Evolutionary conservation across 371 early-diverging fungal genomes (phyloP).

Genomic region (Mucor circinelloides): DNA sequence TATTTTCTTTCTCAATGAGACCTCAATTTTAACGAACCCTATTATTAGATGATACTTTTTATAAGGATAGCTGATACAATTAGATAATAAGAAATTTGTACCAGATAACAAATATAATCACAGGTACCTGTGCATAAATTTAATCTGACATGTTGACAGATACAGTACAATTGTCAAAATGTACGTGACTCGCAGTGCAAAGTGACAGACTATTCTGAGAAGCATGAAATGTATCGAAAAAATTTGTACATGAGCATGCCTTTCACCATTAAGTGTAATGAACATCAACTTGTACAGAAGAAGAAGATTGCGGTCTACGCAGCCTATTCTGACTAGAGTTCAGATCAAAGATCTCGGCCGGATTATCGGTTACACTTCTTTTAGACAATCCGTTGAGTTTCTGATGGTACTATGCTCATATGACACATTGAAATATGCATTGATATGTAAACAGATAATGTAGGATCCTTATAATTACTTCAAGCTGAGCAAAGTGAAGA

Average conservation of each 20-base stretch:
- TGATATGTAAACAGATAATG: neutral
- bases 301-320: conserved; percentile 21
- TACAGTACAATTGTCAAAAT: neutral
- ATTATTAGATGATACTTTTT: no score
- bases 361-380: conserved; percentile 19
- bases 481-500: conserved; percentile 23
- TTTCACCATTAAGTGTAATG: conserved; percentile 6
- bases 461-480: conserved; percentile 33
- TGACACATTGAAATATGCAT: neutral
- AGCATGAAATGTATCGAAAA: neutral
- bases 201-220: neutral
- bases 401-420: conserved; percentile 24
- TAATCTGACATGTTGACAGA: neutral
- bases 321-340: conserved; percentile 30
- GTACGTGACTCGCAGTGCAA: neutral
- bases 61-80: no score
- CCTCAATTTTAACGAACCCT: no score
- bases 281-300: conserved; percentile 15
- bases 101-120: neutral
- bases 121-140: neutral
- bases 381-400: conserved; percentile 32
- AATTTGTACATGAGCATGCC: neutral
- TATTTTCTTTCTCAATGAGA: no score
- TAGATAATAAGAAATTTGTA: no score
- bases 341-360: conserved; percentile 34